phyloP scores from a whole-genome alignment of 2,329 filamentous ascomycete genomes.

The Colletotrichum neosansevieriae region DNA sequence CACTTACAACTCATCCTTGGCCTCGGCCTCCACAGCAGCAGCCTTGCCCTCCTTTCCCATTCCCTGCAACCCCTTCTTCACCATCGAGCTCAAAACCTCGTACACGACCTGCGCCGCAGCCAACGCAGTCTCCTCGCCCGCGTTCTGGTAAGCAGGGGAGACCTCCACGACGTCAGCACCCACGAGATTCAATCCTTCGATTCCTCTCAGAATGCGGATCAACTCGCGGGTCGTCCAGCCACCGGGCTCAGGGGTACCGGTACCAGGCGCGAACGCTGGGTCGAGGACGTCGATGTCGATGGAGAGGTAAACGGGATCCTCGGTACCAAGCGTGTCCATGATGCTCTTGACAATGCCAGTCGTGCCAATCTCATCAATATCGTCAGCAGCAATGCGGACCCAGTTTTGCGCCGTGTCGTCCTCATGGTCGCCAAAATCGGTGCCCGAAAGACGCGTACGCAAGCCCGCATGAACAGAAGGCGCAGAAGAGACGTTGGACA shows the following conservation, averaged over 20 bases:
- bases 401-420: slow-evolving; percentile 83
- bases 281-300: slow-evolving; percentile 57
- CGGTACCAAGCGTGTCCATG: slow-evolving; percentile 76
- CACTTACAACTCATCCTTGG: slow-evolving; percentile 55
- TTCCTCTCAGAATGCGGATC: slow-evolving; percentile 83
- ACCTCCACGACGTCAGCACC: slow-evolving; percentile 94
- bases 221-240: slow-evolving; percentile 93
- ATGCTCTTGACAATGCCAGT: slow-evolving; percentile 78
- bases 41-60: slow-evolving; percentile 51
- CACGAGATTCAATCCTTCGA: slow-evolving; percentile 86
- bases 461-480: slow-evolving; percentile 86
- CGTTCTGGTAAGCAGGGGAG: slow-evolving; percentile 84
- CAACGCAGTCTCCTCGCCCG: slow-evolving; percentile 83
- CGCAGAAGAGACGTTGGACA: slow-evolving; percentile 76
- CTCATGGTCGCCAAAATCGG: slow-evolving; percentile 75
- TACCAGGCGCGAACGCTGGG: slow-evolving; percentile 70
- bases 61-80: slow-evolving; percentile 62
- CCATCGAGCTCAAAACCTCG: slow-evolving; percentile 84
- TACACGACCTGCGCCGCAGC: slow-evolving; percentile 87
- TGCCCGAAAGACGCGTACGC: slow-evolving; percentile 78
- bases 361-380: slow-evolving; percentile 86
- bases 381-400: slow-evolving; percentile 83
- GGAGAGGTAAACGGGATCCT: slow-evolving; percentile 83
- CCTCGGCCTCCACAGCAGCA: slow-evolving; percentile 28
- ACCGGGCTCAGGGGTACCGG: slow-evolving; percentile 89